Conservation (phyloP, 805 yeast species). For the Ogataea paradorogensis region DNA sequence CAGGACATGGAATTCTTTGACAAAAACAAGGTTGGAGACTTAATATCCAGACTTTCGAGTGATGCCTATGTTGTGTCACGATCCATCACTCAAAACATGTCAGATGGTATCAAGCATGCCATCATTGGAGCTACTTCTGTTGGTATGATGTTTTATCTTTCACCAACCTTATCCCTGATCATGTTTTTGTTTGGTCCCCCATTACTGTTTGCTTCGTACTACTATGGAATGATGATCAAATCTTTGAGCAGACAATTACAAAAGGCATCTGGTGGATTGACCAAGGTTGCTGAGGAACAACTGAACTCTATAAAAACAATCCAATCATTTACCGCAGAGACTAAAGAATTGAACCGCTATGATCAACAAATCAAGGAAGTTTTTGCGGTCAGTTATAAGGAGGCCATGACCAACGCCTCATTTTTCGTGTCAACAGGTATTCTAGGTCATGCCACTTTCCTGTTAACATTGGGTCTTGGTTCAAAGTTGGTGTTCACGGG, state of each 20-base stretch:
- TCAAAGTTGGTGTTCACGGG: slow-evolving; percentile 75
- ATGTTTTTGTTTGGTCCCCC: slow-evolving; percentile 85
- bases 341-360: slow-evolving; percentile 70
- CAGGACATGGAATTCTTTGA: slow-evolving; percentile 92
- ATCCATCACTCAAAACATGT: slow-evolving; percentile 81
- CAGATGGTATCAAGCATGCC: slow-evolving; percentile 84
- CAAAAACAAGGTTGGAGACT: slow-evolving; percentile 86
- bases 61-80: slow-evolving; percentile 89
- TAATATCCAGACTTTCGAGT: slow-evolving; percentile 80
- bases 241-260: slow-evolving; percentile 74
- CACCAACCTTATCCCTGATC: slow-evolving; percentile 73
- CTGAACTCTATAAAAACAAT: slow-evolving; percentile 82
- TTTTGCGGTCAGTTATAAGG: slow-evolving; percentile 70
- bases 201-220: slow-evolving; percentile 70
- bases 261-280: slow-evolving; percentile 79
- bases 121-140: slow-evolving; percentile 81
- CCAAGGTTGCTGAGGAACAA: slow-evolving; percentile 91
- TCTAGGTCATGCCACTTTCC: slow-evolving; percentile 74
- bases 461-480: slow-evolving; percentile 76
- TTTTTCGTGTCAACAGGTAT: slow-evolving; percentile 81
- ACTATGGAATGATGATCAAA: slow-evolving; percentile 81
- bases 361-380: slow-evolving; percentile 67
- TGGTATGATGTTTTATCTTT: slow-evolving; percentile 86
- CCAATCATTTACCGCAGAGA: slow-evolving; percentile 88
- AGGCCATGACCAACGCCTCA: slow-evolving; percentile 76